Evolutionary conservation across 805 yeast species (phyloP).

Genomic region (Candida glaebosa): DNA sequence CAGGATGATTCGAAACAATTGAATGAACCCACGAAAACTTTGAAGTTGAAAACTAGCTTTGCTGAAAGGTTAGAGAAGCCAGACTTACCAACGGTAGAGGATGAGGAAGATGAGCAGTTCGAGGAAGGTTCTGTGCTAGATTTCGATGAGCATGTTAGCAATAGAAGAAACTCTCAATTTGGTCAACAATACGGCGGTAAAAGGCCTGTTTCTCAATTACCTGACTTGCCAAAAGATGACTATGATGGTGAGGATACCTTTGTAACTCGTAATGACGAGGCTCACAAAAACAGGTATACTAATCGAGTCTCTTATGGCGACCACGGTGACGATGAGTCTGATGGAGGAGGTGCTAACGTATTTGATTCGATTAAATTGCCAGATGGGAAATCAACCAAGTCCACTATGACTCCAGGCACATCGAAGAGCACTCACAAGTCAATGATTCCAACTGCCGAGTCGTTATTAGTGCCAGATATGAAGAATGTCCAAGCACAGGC

Average conservation of each 20-base stretch:
- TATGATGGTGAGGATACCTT: conserved; percentile 36
- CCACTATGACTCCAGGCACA: conserved; percentile 7
- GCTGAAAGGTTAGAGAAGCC: conserved; percentile 41
- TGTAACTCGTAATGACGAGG: conserved; percentile 31
- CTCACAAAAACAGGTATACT: conserved; percentile 14
- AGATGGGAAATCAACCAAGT: conserved; percentile 20
- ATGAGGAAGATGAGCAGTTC: conserved; percentile 27
- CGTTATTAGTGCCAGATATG: conserved; percentile 32
- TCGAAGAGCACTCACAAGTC: conserved; percentile 18
- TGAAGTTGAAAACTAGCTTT: conserved; percentile 36
- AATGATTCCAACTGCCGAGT: conserved; percentile 31
- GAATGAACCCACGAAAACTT: conserved; percentile 10
- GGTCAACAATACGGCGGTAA: conserved; percentile 18
- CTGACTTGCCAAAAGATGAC: conserved; percentile 23
- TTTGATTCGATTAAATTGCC: conserved; percentile 51
- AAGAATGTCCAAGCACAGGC: conserved; percentile 7
- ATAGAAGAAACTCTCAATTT: conserved; percentile 38
- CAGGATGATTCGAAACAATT: conserved; percentile 19
- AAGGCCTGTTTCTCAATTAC: conserved; percentile 27
- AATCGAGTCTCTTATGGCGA: conserved; percentile 10
- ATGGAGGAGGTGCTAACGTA: conserved; percentile 28
- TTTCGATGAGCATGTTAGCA: conserved; percentile 37
- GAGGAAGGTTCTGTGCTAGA: conserved; percentile 40
- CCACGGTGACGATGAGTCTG: conserved; percentile 15
- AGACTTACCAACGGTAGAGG: conserved; percentile 25